phyloP scores from a whole-genome alignment of 805 yeast species.

The Pichia eremophila region DNA sequence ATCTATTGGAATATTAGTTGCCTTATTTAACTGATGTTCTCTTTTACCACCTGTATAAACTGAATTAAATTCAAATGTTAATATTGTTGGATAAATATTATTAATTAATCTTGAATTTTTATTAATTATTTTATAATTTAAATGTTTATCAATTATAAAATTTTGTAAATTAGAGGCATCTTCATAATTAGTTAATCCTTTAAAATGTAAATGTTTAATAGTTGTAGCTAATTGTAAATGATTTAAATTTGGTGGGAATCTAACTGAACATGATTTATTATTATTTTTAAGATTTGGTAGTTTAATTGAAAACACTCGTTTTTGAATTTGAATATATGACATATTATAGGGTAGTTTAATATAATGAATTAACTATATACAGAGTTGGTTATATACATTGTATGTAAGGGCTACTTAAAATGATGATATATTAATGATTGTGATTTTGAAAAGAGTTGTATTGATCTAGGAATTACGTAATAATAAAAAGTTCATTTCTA shows the following conservation, averaged over 20 bases:
- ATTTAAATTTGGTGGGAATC: constrained; percentile 7
- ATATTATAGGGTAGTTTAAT: too few species aligned
- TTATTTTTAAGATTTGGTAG: background rate
- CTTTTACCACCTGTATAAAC: constrained; percentile 91
- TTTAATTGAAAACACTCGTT: background rate
- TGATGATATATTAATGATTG: too few species aligned
- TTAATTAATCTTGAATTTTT: constrained; percentile 18
- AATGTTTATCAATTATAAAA: constrained; percentile 43
- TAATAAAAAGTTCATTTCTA: too few species aligned
- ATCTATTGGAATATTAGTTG: constrained; percentile 5
- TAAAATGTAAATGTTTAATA: constrained; percentile 37
- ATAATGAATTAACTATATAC: too few species aligned
- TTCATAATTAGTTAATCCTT: constrained; percentile 29
- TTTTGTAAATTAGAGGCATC: constrained; percentile 51
- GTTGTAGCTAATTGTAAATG: constrained; percentile 20
- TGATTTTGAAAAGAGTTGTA: too few species aligned
- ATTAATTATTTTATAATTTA: constrained; percentile 26
- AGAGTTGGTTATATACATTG: too few species aligned
- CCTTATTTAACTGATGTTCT: constrained; percentile 31
- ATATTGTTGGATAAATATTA: constrained; percentile 50
- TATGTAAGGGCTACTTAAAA: too few species aligned
- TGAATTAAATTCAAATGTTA: constrained; percentile 79
- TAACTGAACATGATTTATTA: background rate
- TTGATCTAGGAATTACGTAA: too few species aligned
- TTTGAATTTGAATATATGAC: background rate